Conservation (phyloP, 1,284 basidiomycete species). For the Cutaneotrichosporon sp. region DNA sequence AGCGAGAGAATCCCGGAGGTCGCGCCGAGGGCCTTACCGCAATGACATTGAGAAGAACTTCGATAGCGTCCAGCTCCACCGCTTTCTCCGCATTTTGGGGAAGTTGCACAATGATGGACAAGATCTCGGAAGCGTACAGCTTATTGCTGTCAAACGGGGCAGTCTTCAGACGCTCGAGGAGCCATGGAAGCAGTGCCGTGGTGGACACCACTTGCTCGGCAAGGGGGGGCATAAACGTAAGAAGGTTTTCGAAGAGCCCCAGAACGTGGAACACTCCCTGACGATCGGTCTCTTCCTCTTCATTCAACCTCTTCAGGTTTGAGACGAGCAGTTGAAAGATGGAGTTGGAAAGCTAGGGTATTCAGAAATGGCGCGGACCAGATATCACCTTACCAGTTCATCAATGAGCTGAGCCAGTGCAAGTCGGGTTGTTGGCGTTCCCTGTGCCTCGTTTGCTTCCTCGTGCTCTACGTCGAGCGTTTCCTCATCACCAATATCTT, state of each 20-base stretch:
- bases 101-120: conserved; percentile 82
- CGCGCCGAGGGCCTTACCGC: conserved; percentile 56
- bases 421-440: conserved; percentile 33
- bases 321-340: conserved; percentile 84
- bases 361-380: not conserved
- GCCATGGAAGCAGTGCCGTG: conserved; percentile 72
- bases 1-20: not conserved
- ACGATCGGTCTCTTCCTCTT: conserved; percentile 72
- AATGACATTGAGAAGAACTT: conserved; percentile 67
- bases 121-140: conserved; percentile 77
- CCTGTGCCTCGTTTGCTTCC: conserved; percentile 55
- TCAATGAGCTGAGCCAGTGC: conserved; percentile 67
- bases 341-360: conserved; percentile 65
- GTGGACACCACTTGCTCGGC: conserved; percentile 64
- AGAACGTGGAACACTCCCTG: conserved; percentile 90
- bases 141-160: conserved; percentile 76
- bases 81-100: conserved; percentile 60
- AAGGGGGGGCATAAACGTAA: conserved; percentile 74
- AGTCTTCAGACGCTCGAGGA: conserved; percentile 68
- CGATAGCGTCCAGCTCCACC: conserved; percentile 69
- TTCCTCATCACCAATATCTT: conserved; percentile 80
- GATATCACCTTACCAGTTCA: conserved; percentile 57
- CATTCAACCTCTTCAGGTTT: conserved; percentile 73
- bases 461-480: conserved; percentile 56
- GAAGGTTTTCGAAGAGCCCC: conserved; percentile 85